Base-by-base conservation (phyloP, 495 filamentous ascomycete genomes). In the Podospora australis region DNA sequence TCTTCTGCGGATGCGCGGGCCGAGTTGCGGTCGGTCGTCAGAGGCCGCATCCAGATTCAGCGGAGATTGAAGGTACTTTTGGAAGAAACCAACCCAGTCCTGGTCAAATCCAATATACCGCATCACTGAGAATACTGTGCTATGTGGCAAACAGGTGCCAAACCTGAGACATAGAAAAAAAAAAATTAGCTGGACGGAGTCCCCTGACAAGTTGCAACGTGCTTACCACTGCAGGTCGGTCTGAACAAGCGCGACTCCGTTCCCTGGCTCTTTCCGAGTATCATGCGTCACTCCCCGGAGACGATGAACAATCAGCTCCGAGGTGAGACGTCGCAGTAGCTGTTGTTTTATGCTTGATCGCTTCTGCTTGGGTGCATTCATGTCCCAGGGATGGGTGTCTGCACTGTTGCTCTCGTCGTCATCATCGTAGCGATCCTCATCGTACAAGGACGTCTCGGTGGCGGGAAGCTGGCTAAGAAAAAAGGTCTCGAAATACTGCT, bases 181-280 rank as follows among this genome's bases (percentile, higher is more conserved):
- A n/a, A n/a, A n/a, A n/a, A n/a, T n/a, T n/a, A n/a, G n/a, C n/a
- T n/a, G n/a, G n/a, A n/a, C n/a, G n/a, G n/a, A n/a, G n/a, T n/a
- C n/a, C n/a, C n/a, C n/a, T n/a, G n/a, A n/a, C n/a, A n/a, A n/a
- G n/a, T n/a, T n/a, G n/a, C n/a, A n/a, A n/a, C n/a, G n/a, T 20
- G n/a, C 29, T 16, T 78, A 82, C 73, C 75, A 82, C 44, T 82
- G 69, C 41, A 85, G 78, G 51, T 83, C 79, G 4, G 82, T 83
- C 17, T 78, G 74, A 14, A 86, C 59, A n/a, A 76, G 71, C 11
- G 79, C 82, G 34, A 84, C 77, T 16, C 76, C 65, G 2, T 71
- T 73, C 29, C 72, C 64, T 0, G 77, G 22, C 0, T 48, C 44
- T 3, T 6, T 14, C 9, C 35, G 52, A 0, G 46, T 54, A 5